Evolutionary conservation across 2,329 filamentous ascomycete genomes (phyloP).

Genomic region (Colletotrichum sublineola): DNA sequence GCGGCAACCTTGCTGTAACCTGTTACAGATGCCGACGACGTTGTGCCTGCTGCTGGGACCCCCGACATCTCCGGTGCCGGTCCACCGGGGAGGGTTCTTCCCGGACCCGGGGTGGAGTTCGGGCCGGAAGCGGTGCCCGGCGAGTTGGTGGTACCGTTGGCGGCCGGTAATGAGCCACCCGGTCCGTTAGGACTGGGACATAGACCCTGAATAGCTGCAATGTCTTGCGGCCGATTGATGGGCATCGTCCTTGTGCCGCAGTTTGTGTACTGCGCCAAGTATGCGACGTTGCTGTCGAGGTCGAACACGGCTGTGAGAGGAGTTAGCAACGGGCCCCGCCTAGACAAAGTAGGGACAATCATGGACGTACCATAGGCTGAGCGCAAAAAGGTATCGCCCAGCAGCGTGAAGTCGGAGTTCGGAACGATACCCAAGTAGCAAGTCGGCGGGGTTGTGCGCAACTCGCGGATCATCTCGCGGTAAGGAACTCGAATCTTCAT

Average conservation of each 20-base stretch:
- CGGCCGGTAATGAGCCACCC: not conserved
- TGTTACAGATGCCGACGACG: conserved; percentile 4
- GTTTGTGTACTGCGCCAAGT: conserved; percentile 65
- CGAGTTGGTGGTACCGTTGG: conserved; percentile 22
- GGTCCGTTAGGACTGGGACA: conserved; percentile 4
- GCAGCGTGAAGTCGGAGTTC: conserved; percentile 62
- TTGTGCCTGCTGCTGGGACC: conserved; percentile 15
- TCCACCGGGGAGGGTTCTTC: conserved; percentile 11
- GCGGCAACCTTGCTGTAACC: not conserved
- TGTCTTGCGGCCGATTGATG: conserved; percentile 35
- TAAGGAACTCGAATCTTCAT: conserved; percentile 64
- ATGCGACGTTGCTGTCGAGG: conserved; percentile 61
- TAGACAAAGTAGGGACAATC: not conserved
- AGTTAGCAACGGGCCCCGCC: not conserved
- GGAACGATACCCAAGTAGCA: conserved; percentile 66
- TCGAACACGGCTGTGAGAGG: conserved; percentile 61
- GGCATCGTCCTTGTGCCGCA: conserved; percentile 56
- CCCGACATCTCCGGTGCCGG: conserved; percentile 17
- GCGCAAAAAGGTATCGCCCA: conserved; percentile 71
- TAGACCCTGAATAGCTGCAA: conserved; percentile 32
- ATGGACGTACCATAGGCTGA: conserved; percentile 62
- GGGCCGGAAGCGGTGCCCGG: not conserved
- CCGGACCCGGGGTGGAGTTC: not conserved
- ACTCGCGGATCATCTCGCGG: conserved; percentile 61
- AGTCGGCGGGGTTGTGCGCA: conserved; percentile 45